Evolutionary conservation across 768 basidiomycete species (phyloP).

Genomic region (Phallus indusiatus): DNA sequence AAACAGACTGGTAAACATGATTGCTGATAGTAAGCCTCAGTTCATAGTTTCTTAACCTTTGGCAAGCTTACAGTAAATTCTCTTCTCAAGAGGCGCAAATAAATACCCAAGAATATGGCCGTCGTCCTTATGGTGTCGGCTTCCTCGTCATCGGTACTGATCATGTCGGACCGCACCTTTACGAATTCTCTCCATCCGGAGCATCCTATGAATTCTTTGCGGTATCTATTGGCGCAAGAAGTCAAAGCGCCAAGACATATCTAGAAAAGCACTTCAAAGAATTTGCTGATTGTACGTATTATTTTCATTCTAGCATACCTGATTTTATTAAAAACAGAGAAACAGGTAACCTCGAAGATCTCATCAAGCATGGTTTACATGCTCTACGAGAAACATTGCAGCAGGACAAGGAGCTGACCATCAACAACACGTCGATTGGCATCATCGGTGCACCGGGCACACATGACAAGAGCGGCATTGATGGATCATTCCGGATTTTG

Average conservation of each 20-base stretch:
- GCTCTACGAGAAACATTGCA: slow-evolving; percentile 95
- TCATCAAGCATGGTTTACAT: slow-evolving; percentile 88
- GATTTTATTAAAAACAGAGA: neutral
- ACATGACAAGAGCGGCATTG: slow-evolving; percentile 43
- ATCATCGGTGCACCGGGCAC: slow-evolving; percentile 70
- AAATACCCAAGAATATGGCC: slow-evolving; percentile 97
- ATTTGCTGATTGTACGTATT: slow-evolving; percentile 70
- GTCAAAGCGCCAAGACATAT: slow-evolving; percentile 98
- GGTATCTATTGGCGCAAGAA: slow-evolving; percentile 96
- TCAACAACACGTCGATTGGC: slow-evolving; percentile 91
- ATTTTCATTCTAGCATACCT: neutral
- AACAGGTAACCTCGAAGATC: slow-evolving; percentile 72
- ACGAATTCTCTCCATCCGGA: slow-evolving; percentile 96
- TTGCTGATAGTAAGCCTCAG: slow-evolving; percentile 76
- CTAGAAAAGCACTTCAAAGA: slow-evolving; percentile 88
- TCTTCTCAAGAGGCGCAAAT: slow-evolving; percentile 78
- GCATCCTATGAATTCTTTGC: slow-evolving; percentile 97
- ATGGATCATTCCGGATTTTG: slow-evolving; percentile 72
- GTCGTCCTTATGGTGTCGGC: slow-evolving; percentile 95
- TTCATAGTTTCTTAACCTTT: slow-evolving; percentile 13
- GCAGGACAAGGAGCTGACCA: slow-evolving; percentile 93
- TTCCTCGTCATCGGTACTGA: slow-evolving; percentile 97
- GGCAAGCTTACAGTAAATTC: neutral
- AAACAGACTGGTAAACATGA: slow-evolving; percentile 83
- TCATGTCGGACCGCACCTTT: slow-evolving; percentile 94